Base-by-base conservation (phyloP, 129 eudicot genomes). In the Artemisia tridentata region DNA sequence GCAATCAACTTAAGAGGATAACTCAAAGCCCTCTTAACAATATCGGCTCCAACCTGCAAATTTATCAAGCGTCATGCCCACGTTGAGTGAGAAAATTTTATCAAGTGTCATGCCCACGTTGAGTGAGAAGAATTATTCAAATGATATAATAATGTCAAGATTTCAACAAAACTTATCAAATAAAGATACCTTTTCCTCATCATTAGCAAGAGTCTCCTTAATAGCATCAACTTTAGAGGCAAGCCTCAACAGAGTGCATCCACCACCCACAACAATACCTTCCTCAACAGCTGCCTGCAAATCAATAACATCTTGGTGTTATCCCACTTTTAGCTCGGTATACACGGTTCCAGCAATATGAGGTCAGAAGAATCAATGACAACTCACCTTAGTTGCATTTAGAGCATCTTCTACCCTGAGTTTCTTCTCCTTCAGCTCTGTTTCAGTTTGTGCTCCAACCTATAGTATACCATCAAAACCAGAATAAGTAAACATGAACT, bases 331-430 rank as follows among this genome's bases (percentile, higher is more conserved):
- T 4, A 51, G 25, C 47, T 49, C 15, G 4, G 3, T 19, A 52
- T 52, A 10, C 2, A 62, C 5, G 6, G 16, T 38, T 51, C 51
- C 52, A 3, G 15, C 29, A 50, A 6, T 29, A 5, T 5, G 15
- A 2, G 9, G 4, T 2, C 11, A 58, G 11, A 29, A 48, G 47
- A 45, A 5, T 17, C 5, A n/a, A 11, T 31, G 16, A 15, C 3
- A 45, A 64, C 69, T 72, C 57, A 84, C 96, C 88, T 88, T 91
- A 21, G 96, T 88, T 65, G 96, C 97, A 84, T 84, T 82, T 38
- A 91, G 90, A 75, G 97, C 97, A 86, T 91, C 97, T 71, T 88
- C 96, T 63, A 88, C 97, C 80, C 96, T 91, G 73, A 91, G 80
- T 75, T 91, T 91, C 88, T 88, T 88, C 68, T 88, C 97, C 69